phyloP scores from a whole-genome alignment of 2,329 filamentous ascomycete genomes.

The Talaromyces sp. region DNA sequence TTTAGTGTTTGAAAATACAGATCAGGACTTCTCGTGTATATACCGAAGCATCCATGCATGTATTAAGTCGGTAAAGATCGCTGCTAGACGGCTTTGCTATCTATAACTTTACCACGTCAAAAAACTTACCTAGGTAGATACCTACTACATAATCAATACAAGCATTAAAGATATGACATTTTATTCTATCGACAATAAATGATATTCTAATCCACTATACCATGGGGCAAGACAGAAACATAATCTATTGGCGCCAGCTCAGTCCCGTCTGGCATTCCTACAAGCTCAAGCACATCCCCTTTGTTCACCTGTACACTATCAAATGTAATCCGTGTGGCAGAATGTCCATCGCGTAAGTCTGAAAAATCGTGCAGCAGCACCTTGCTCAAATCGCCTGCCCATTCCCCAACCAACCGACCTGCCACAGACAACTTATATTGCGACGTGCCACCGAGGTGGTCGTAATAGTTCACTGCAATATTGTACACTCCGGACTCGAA shows the following conservation, averaged over 20 bases:
- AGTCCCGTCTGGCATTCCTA: constrained; percentile 53
- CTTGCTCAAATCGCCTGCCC: constrained; percentile 58
- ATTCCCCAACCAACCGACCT: constrained; percentile 49
- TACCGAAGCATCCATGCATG: too few species aligned
- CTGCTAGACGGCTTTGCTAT: background rate
- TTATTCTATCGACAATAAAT: background rate
- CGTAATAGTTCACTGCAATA: constrained; percentile 62
- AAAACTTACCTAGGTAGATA: background rate
- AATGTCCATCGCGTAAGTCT: constrained; percentile 59
- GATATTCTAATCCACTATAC: constrained; percentile 48
- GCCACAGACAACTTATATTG: constrained; percentile 54
- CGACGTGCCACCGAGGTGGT: constrained; percentile 55
- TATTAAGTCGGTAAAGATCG: background rate
- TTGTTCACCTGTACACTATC: constrained; percentile 44
- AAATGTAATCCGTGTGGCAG: constrained; percentile 60
- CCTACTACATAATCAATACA: too few species aligned
- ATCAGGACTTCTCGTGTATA: too few species aligned
- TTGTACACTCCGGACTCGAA: constrained; percentile 55
- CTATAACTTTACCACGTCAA: background rate
- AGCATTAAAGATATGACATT: background rate
- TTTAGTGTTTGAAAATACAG: constrained; percentile 33
- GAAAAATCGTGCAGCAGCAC: constrained; percentile 55
- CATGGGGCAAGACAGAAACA: constrained; percentile 55
- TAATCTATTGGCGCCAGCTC: constrained; percentile 66
- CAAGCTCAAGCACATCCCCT: constrained; percentile 52